Evolutionary conservation across 441 rosid genomes (phyloP).

Genomic region (Euphorbia corollata): DNA sequence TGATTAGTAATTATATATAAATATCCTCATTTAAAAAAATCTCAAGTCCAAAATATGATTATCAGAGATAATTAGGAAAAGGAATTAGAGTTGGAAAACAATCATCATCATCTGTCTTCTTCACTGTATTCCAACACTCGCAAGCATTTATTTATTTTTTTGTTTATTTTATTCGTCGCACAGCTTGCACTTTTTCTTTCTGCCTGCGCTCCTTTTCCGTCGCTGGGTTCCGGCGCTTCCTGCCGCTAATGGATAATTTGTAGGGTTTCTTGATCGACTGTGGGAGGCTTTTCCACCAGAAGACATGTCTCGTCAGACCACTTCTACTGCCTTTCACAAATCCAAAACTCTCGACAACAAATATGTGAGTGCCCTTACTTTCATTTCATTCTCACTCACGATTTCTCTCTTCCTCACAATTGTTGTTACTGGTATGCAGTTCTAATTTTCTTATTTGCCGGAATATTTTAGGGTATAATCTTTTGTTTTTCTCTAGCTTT

Average conservation of each 20-base stretch:
- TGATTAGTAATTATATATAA: too few relatives aligned
- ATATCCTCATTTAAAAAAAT: neutral
- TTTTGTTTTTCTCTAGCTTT: neutral
- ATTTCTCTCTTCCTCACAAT: neutral
- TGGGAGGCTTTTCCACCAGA: conserved; percentile 5
- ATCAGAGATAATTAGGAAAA: too few relatives aligned
- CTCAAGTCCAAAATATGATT: neutral
- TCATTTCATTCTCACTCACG: neutral
- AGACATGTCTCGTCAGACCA: conserved; percentile 71
- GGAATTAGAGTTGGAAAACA: neutral
- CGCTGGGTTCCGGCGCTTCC: conserved; percentile 2
- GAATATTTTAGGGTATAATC: neutral
- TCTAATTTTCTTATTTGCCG: neutral
- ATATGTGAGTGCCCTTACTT: conserved; percentile 47
- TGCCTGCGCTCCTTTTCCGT: neutral
- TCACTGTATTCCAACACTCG: neutral
- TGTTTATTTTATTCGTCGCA: neutral
- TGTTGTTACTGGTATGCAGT: neutral
- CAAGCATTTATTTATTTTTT: neutral
- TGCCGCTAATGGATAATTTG: conserved; percentile 4
- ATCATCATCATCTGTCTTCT: neutral
- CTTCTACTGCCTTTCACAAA: conserved; percentile 70
- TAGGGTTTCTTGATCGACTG: conserved; percentile 9
- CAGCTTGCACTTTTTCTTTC: neutral
- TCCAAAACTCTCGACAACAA: conserved; percentile 96